These are phyloP conservation scores for Mesotaenium endlicherianum DNA, from an alignment of 139 green algal genomes.

Conservation along the genomic window DNA sequence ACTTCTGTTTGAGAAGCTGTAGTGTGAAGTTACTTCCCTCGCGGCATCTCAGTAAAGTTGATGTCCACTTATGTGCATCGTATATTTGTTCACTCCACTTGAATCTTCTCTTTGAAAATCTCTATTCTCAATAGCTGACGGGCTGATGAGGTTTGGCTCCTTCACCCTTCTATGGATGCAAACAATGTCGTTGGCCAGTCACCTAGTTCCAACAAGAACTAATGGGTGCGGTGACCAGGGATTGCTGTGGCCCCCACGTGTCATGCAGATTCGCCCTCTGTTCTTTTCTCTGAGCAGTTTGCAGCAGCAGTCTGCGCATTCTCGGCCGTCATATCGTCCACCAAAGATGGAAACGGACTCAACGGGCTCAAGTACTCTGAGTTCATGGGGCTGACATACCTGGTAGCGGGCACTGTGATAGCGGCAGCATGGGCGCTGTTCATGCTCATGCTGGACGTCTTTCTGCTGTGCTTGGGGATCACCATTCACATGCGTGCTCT, in stretches of 20 bases:
- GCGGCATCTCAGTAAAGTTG: neutral
- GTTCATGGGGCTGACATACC: neutral
- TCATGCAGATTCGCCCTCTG: neutral
- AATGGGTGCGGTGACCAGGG: no score
- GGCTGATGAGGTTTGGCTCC: neutral
- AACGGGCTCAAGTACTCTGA: neutral
- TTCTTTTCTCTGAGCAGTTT: neutral
- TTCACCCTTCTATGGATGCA: neutral
- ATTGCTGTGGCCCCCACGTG: neutral
- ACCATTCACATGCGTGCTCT: neutral
- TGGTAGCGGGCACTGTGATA: conserved; percentile 5
- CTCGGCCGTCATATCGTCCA: neutral
- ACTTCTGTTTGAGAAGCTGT: neutral
- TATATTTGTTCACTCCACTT: neutral
- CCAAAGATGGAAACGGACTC: no score
- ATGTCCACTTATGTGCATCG: neutral
- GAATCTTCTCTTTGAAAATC: neutral
- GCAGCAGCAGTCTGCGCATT: conserved; percentile 17
- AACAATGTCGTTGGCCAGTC: no score
- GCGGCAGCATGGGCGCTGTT: neutral
- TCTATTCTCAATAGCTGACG: neutral
- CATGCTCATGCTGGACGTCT: neutral
- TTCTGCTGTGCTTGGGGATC: neutral
- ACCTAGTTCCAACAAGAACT: no score
- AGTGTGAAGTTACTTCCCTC: neutral